Conservation (phyloP, 768 basidiomycete species). For the Sistotremastrum niveocremeum region DNA sequence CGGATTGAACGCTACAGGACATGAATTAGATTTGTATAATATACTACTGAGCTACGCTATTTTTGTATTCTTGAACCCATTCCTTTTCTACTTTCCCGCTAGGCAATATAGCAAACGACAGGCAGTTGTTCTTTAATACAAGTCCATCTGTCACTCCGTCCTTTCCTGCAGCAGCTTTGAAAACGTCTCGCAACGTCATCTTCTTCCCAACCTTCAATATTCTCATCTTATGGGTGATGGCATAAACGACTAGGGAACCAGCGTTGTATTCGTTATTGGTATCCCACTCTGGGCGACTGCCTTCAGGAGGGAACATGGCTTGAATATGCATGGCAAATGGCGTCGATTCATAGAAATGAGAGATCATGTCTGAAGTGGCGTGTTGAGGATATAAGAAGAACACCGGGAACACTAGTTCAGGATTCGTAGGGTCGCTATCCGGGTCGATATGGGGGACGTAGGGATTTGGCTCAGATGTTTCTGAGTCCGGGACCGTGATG, state of each 20-base stretch:
- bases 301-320: constrained; percentile 70
- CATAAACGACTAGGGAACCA: constrained; percentile 64
- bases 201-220: constrained; percentile 87
- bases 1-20: too few species aligned
- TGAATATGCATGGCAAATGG: constrained; percentile 67
- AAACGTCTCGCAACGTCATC: constrained; percentile 73
- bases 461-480: constrained; percentile 36
- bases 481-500: constrained; percentile 37
- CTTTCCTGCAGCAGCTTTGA: constrained; percentile 44
- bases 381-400: constrained; percentile 92
- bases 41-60: constrained; percentile 21
- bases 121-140: constrained; percentile 69
- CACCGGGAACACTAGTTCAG: constrained; percentile 66
- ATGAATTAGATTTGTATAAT: constrained; percentile 5
- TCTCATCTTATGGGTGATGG: constrained; percentile 60
- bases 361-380: constrained; percentile 78
- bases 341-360: constrained; percentile 74
- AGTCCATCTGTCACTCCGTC: constrained; percentile 64
- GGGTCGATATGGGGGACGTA: constrained; percentile 54
- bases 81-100: constrained; percentile 63
- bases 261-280: constrained; percentile 47
- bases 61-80: constrained; percentile 87
- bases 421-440: constrained; percentile 39
- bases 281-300: constrained; percentile 67
- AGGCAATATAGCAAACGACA: constrained; percentile 68